Base-by-base conservation (phyloP, 805 yeast species). In the Danielozyma ontarioensis region DNA sequence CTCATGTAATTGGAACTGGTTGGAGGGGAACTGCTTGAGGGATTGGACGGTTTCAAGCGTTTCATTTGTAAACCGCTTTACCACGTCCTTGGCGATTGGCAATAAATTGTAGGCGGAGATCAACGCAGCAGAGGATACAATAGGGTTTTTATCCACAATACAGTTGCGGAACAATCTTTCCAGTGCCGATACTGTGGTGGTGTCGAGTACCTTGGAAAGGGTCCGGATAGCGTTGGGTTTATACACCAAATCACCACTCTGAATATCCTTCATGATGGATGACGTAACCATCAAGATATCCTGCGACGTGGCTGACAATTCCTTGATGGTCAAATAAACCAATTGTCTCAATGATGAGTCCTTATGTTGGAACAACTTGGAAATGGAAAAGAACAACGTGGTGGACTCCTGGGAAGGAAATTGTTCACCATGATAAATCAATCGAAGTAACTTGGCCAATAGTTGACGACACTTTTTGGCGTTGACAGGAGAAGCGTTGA, bases 251-350 rank as follows among this genome's bases (percentile, higher is more conserved):
- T 86, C 94, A 36, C 90, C 90, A 45, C 80, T 81, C 64, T 94
- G 97, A 34, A 93, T 86, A 64, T 93, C 98, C 64, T 89, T 89
- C 97, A 93, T 93, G 54, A 93, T 89, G 17, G 96, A 88, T 2
- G 96, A 86, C 17, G 98, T 93, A 17, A 90, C 97, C 97, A 93
- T 93, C 59, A 93, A 74, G 36, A 88, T 87, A 60, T 93, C 97
- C 46, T 86, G 85, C 14, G 96, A 86, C 42, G 83, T 75, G 13
- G 80, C 63, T 31, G 90, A 76, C 42, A 93, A 74, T 59, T 90
- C 97, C 66, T 93, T 93, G 60, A 90, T 88, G 12, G 96, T 90
- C 57, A 93, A 70, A 54, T 90, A 93, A 13, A 90, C 95, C 67
- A 85, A 75, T 64, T 93, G 98, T 61, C 98, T 82, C 55, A 93